phyloP scores from a whole-genome alignment of 1,284 basidiomycete species.

The Moesziomyces sp. region DNA sequence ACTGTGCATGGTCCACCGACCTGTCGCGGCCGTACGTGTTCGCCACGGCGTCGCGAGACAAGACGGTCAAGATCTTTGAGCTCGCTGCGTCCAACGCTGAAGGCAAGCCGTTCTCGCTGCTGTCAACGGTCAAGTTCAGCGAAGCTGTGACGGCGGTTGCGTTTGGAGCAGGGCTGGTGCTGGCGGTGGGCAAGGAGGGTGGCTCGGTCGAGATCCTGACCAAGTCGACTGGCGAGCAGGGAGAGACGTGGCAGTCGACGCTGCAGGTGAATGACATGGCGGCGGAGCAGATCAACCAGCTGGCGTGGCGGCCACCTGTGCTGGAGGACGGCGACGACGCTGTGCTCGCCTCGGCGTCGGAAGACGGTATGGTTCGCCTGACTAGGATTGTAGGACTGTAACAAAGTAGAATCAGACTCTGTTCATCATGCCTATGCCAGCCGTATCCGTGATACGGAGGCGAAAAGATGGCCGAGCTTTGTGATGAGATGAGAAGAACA shows the following conservation, averaged over 20 bases:
- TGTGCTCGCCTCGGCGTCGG: constrained; percentile 48
- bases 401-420: neutral
- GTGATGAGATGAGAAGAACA: neutral
- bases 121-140: constrained; percentile 41
- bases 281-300: constrained; percentile 55
- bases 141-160: constrained; percentile 52
- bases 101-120: constrained; percentile 30
- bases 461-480: too few relatives aligned
- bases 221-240: neutral
- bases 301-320: constrained; percentile 55
- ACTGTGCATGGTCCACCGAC: constrained; percentile 81
- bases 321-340: constrained; percentile 42
- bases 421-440: neutral
- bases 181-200: constrained; percentile 95
- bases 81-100: constrained; percentile 9
- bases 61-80: constrained; percentile 75
- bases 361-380: constrained; percentile 56
- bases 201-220: constrained; percentile 80
- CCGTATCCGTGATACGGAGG: too few relatives aligned
- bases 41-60: constrained; percentile 93
- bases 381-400: constrained; percentile 18
- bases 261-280: constrained; percentile 45
- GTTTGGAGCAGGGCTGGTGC: constrained; percentile 56
- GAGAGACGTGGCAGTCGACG: constrained; percentile 21
- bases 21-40: constrained; percentile 72